Evolutionary conservation across 2,329 filamentous ascomycete genomes (phyloP).

Genomic region (Diaporthe helianthi): DNA sequence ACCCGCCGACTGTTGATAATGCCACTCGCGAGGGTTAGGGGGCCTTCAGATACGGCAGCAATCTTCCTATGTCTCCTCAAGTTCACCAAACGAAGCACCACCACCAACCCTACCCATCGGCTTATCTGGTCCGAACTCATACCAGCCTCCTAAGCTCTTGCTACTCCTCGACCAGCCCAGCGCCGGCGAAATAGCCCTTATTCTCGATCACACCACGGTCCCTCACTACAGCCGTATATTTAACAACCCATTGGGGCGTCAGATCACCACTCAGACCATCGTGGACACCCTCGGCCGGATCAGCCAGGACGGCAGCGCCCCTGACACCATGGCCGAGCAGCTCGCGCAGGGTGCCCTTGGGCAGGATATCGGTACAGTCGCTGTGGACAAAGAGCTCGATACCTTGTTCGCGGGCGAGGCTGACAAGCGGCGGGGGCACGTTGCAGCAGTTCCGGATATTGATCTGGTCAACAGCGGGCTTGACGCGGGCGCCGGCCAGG

Average conservation of each 20-base stretch:
- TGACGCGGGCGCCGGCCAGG: conserved; percentile 71
- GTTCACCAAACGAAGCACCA: not conserved
- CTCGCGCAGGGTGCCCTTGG: conserved; percentile 82
- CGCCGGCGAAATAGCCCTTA: conserved; percentile 95
- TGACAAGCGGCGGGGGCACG: conserved; percentile 84
- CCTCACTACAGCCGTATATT: conserved; percentile 95
- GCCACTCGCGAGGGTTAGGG: not conserved
- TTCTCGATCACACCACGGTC: conserved; percentile 96
- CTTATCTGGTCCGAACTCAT: not conserved
- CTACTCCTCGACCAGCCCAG: conserved; percentile 64
- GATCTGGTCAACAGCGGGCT: conserved; percentile 91
- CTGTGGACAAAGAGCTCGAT: conserved; percentile 94
- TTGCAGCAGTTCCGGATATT: conserved; percentile 96
- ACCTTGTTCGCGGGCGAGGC: conserved; percentile 80
- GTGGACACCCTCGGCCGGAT: conserved; percentile 48
- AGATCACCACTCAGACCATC: conserved; percentile 77
- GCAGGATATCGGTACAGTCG: conserved; percentile 91
- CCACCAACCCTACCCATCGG: too few species aligned
- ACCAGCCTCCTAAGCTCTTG: not conserved
- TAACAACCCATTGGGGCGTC: conserved; percentile 90
- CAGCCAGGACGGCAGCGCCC: conserved; percentile 79
- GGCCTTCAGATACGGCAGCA: not conserved
- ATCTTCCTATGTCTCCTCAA: not conserved
- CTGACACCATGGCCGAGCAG: conserved; percentile 75
- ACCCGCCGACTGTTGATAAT: not conserved